Percentiles rank a stretch among this genome's conserved stretches.
These are phyloP conservation scores for Taphrina communis DNA, from an alignment of 1,139 yeast genomes.

Conservation along the genomic window DNA sequence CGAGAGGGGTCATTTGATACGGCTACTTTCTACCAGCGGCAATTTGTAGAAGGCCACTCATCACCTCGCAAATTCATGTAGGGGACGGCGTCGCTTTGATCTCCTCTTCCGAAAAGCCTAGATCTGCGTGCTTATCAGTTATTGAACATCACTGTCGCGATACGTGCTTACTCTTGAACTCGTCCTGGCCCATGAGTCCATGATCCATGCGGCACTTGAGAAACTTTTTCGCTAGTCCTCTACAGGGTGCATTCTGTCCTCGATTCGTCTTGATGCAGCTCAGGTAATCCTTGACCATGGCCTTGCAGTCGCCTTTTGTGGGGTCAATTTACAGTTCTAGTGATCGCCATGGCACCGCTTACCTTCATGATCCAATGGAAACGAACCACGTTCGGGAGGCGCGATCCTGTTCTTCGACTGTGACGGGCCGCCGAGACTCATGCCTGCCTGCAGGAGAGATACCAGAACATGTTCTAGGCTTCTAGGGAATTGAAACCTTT, in stretches of 20 bases:
- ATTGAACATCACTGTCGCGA: background rate
- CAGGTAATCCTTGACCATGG: slow-evolving; percentile 39
- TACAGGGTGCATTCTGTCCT: slow-evolving; percentile 37
- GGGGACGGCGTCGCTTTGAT: slow-evolving; percentile 17
- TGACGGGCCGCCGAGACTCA: slow-evolving; percentile 30
- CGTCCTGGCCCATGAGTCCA: slow-evolving; percentile 41
- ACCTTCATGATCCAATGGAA: slow-evolving; percentile 43
- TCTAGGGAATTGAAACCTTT: too few relatives aligned
- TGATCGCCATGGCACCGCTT: background rate
- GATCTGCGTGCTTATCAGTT: slow-evolving; percentile 13
- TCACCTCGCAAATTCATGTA: background rate
- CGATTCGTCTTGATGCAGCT: slow-evolving; percentile 30
- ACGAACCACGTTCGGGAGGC: slow-evolving; percentile 42
- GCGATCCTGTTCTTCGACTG: slow-evolving; percentile 28
- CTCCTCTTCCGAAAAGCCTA: slow-evolving; percentile 22
- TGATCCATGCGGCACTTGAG: slow-evolving; percentile 42
- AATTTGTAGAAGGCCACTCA: too few relatives aligned
- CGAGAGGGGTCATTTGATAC: too few relatives aligned
- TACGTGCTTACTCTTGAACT: slow-evolving; percentile 31
- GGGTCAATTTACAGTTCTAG: background rate
- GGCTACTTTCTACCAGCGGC: too few relatives aligned
- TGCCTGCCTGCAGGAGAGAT: background rate
- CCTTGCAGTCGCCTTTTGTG: slow-evolving; percentile 36
- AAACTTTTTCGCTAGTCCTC: slow-evolving; percentile 39
- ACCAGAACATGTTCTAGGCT: too few relatives aligned